Evolutionary conservation across 257 asterid genomes (phyloP), one percentile per base, ranked within the genome.

Genomic region (Leonotis leonurus): DNA sequence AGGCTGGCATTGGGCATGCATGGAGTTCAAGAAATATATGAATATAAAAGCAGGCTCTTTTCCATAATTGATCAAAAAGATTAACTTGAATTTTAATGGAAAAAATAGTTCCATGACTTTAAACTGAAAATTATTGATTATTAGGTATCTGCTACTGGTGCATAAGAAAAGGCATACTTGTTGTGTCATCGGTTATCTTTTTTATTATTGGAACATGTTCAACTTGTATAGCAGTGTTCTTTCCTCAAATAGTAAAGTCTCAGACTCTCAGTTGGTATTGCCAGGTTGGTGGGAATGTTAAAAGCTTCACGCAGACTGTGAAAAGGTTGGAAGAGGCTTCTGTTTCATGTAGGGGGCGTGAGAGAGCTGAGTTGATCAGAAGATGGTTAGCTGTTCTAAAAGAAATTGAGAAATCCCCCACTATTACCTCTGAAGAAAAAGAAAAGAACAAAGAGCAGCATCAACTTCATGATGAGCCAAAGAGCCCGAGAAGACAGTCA

Each of bases 291-390:
- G 83, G 83, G 71, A 87, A 62, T 66, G 26, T 83, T 60, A 93
- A 76, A 78, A 93, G 90, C 78, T 80, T 87, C 73, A 93, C 89
- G 84, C 97, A 86, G 87, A 80, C 95, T 3, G 89, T 89, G 68
- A 89, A 83, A 78, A 83, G 95, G 77, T 75, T 93, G 77, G 99
- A 93, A 71, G 99, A 93, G 77, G 95, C 95, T 66, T 89, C 97
- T 69, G 81, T 93, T 72, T 83, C 95, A 46, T 89, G 99, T 77
- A 83, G 90, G 76, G 99, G 95, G 63, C 76, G 83, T 64, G 97
- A 85, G 77, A 78, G 96, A 78, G 81, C 65, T 52, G 87, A 82
- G 74, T 72, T 89, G 87, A 80, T 93, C 88, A 79, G 80, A 69
- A 75, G 91, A 80, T 93, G 99, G 99, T 73, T 92, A 60, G 81